These are phyloP conservation scores for Leavenworthia alabamica DNA, from an alignment of 345 rosid species.

Conservation along the genomic window DNA sequence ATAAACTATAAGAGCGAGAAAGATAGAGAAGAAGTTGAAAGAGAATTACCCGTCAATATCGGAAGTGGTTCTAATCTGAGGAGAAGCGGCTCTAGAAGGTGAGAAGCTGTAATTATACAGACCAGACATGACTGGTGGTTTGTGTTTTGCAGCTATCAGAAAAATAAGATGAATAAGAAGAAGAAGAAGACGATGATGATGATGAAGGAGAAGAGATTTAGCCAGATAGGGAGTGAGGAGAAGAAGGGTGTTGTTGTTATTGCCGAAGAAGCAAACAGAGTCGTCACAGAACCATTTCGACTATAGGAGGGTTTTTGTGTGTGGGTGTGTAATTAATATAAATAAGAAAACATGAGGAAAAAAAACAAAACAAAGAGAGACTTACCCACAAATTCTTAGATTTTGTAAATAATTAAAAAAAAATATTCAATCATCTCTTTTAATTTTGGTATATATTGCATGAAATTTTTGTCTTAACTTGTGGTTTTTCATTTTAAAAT, in stretches of 20 bases:
- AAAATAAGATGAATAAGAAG: not conserved
- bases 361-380: not conserved
- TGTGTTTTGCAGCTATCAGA: not conserved
- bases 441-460: too few relatives aligned
- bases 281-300: not conserved
- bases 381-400: too few relatives aligned
- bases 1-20: not conserved
- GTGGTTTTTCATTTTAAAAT: not conserved
- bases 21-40: slow-evolving; percentile 2
- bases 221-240: slow-evolving; percentile 7
- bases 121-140: slow-evolving; percentile 65
- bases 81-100: slow-evolving; percentile 95
- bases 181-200: not conserved
- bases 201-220: not conserved
- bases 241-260: not conserved
- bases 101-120: slow-evolving; percentile 90
- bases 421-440: too few relatives aligned
- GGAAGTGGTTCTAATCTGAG: slow-evolving; percentile 85
- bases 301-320: not conserved
- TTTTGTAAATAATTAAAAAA: too few relatives aligned
- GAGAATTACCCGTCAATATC: slow-evolving; percentile 70
- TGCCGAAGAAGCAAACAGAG: not conserved
- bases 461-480: too few relatives aligned
- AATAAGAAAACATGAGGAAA: not conserved
- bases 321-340: too few relatives aligned